A percentile compares a stretch with the other conserved stretches of the same genome.
These are phyloP conservation scores for Agrocybe chaxingu DNA, from an alignment of 768 basidiomycete genomes.

Conservation along the genomic window DNA sequence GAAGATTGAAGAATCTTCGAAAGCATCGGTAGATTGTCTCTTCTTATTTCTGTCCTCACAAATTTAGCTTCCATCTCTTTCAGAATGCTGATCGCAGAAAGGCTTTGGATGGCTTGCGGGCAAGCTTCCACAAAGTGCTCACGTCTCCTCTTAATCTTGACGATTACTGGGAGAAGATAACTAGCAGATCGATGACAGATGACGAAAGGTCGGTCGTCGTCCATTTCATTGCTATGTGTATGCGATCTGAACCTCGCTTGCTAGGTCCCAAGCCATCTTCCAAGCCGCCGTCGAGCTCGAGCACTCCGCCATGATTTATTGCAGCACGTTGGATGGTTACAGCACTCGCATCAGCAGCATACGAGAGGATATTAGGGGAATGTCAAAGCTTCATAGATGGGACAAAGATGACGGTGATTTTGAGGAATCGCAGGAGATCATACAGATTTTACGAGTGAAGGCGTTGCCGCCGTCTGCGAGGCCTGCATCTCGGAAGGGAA, in stretches of 20 bases:
- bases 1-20: slow-evolving; percentile 21
- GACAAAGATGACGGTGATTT: slow-evolving; percentile 23
- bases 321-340: slow-evolving; percentile 51
- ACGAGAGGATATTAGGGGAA: slow-evolving; percentile 30
- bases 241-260: background rate
- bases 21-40: slow-evolving; percentile 13
- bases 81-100: slow-evolving; percentile 33
- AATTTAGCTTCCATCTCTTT: background rate
- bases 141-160: slow-evolving; percentile 12
- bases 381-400: slow-evolving; percentile 24
- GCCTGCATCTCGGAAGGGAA: slow-evolving; percentile 7
- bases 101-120: slow-evolving; percentile 36
- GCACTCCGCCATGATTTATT: slow-evolving; percentile 43
- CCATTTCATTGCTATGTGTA: background rate
- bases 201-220: slow-evolving; percentile 6
- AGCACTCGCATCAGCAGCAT: slow-evolving; percentile 27
- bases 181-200: slow-evolving; percentile 3
- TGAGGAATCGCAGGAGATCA: slow-evolving; percentile 38
- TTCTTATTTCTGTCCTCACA: background rate
- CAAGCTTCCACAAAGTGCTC: slow-evolving; percentile 35
- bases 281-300: slow-evolving; percentile 45
- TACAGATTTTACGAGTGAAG: slow-evolving; percentile 23
- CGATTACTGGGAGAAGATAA: slow-evolving; percentile 17
- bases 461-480: slow-evolving; percentile 11
- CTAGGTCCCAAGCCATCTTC: slow-evolving; percentile 40